phyloP scores from a whole-genome alignment of 805 yeast species.

The Vanderwaltozyma polyspora region DNA sequence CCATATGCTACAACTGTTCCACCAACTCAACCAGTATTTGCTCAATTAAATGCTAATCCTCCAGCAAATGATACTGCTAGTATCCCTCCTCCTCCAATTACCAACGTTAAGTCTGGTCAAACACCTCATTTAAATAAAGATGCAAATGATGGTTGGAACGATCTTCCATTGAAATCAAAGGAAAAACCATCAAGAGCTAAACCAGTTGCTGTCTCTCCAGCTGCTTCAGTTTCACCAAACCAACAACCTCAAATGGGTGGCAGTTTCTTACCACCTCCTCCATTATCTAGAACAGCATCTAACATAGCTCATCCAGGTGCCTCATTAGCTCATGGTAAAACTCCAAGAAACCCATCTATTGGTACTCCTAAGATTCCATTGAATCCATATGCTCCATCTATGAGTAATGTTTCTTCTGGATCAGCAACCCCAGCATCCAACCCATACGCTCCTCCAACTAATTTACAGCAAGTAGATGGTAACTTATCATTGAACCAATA shows the following conservation, averaged over 20 bases:
- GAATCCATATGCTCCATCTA: slow-evolving; percentile 13
- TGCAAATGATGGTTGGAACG: slow-evolving; percentile 31
- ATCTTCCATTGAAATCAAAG: slow-evolving; percentile 24
- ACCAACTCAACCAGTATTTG: slow-evolving; percentile 4
- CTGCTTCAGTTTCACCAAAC: slow-evolving; percentile 1
- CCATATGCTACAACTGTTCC: slow-evolving; percentile 14
- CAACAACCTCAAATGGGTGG: slow-evolving; percentile 7
- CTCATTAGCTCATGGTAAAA: slow-evolving; percentile 9
- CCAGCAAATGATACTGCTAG: not conserved
- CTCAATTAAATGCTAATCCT: slow-evolving; percentile 2
- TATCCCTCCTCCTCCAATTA: slow-evolving; percentile 27
- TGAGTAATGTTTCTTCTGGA: not conserved
- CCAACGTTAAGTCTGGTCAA: slow-evolving; percentile 26
- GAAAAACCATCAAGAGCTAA: slow-evolving; percentile 26
- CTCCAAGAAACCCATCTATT: not conserved
- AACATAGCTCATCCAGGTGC: slow-evolving; percentile 12
- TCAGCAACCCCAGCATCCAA: slow-evolving; percentile 19
- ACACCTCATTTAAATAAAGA: slow-evolving; percentile 26
- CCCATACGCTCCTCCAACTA: slow-evolving; percentile 31
- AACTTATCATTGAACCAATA: slow-evolving; percentile 14
- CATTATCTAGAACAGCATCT: slow-evolving; percentile 19
- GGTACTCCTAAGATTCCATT: slow-evolving; percentile 1
- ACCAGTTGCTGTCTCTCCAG: slow-evolving; percentile 29
- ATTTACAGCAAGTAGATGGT: slow-evolving; percentile 17
- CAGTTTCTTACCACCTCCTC: slow-evolving; percentile 17